Conservation (phyloP, 345 rosid species). For the Passiflora organensis region DNA sequence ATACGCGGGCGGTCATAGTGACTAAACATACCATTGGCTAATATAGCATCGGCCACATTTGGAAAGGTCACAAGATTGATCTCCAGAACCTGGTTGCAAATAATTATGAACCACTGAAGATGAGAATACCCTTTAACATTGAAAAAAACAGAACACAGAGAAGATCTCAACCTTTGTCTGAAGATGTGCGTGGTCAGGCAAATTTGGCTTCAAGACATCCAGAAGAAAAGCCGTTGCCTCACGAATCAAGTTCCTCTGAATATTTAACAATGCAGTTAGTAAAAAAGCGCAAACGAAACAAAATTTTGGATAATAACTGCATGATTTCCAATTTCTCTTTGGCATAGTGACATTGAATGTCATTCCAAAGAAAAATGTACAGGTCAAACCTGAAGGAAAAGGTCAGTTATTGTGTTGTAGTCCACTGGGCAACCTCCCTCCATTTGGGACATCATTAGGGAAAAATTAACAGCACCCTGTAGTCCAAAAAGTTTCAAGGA, state of each 20-base stretch:
- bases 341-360: background rate
- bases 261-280: too few relatives aligned
- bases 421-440: conserved; percentile 97
- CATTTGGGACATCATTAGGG: conserved; percentile 98
- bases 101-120: background rate
- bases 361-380: background rate
- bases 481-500: conserved; percentile 7
- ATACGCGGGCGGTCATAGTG: conserved; percentile 26
- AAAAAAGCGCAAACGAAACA: too few relatives aligned
- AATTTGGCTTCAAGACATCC: conserved; percentile 87
- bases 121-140: background rate
- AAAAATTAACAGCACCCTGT: conserved; percentile 96
- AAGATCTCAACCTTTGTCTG: conserved; percentile 64
- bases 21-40: conserved; percentile 29
- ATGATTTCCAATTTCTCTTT: too few relatives aligned
- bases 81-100: conserved; percentile 17
- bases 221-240: conserved; percentile 93
- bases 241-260: conserved; percentile 85
- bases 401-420: conserved; percentile 90
- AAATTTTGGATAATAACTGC: too few relatives aligned
- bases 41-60: conserved; percentile 25
- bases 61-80: conserved; percentile 27
- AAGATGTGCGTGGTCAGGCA: conserved; percentile 83
- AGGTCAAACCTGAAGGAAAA: conserved; percentile 79
- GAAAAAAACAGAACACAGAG: conserved; percentile 2